Evolutionary conservation across 2,329 filamentous ascomycete genomes (phyloP).

Genomic region (Xylaria sp.): DNA sequence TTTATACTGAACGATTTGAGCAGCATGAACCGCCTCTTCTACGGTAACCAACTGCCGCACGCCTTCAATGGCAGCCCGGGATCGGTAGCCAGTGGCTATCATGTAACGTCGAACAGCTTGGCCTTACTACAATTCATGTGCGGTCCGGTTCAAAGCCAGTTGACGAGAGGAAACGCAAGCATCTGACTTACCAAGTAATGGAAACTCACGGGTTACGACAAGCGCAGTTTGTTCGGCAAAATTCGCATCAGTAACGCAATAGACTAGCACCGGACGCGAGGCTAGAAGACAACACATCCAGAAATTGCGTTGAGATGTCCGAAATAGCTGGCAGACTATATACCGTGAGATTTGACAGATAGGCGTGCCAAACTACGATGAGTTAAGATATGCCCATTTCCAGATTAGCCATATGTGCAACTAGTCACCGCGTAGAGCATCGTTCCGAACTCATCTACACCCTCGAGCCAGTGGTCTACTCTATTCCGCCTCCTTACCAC

Average conservation of each 20-base stretch:
- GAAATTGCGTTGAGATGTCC: not conserved
- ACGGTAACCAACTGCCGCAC: slow-evolving; percentile 28
- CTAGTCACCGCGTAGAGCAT: slow-evolving; percentile 63
- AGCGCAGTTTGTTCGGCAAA: not conserved
- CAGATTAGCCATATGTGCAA: slow-evolving; percentile 55
- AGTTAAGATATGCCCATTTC: not conserved
- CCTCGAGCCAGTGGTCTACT: slow-evolving; percentile 62
- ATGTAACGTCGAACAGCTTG: slow-evolving; percentile 37
- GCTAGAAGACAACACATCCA: not conserved
- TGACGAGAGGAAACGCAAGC: not conserved
- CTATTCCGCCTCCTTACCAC: slow-evolving; percentile 51
- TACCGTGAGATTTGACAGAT: not conserved
- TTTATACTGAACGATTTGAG: too few species aligned
- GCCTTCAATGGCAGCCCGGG: slow-evolving; percentile 37
- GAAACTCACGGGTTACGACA: not conserved
- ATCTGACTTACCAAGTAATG: not conserved
- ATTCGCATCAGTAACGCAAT: not conserved
- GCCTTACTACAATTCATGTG: slow-evolving; percentile 27
- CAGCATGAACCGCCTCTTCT: slow-evolving; percentile 13
- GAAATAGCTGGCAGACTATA: not conserved
- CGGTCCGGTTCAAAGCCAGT: not conserved
- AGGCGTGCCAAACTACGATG: not conserved
- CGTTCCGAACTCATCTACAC: slow-evolving; percentile 64
- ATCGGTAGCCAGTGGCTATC: slow-evolving; percentile 33
- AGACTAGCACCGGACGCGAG: not conserved